Base-by-base conservation (phyloP, 805 yeast genomes). In the Candida sakaeoensis region DNA sequence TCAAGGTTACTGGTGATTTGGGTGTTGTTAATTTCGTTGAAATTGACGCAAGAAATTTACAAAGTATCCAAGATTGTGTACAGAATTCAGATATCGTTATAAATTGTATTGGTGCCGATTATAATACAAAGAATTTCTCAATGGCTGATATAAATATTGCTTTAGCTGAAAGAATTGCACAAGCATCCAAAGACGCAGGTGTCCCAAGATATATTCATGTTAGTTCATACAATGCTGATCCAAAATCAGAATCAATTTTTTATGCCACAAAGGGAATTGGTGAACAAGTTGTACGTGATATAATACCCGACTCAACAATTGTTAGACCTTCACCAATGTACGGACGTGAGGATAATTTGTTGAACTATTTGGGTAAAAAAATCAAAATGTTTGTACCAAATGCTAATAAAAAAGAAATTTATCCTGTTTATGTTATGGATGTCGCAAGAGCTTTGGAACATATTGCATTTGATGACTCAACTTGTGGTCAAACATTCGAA, bases 1-100 rank as follows among this genome's bases (percentile, higher is more conserved):
- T 87, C 51, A 87, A 85, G 65, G 85, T 84, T 40, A 73, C 81
- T 35, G 95, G 95, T 33, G 95, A 87, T 61, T 75, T 86, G 49
- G 95, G 95, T 23, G 95, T 87, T 32, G 88, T 87, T 22, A 84
- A 83, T 64, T 82, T 80, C 60, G 78, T 85, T 47, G 95, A 87
- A 62, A 78, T 85, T 53, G 95, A 87, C 60, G 68, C 87, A 47
- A 74, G 95, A 61, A 87, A 87, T 67, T 50, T 84, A 52, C 67
- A 80, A 54, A 78, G 88, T 10, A 80, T 87, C 47, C 85, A 84
- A 58, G 85, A 84, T 49, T 68, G 86, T 8, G 87, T 87, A 31
- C 80, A 82, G 49, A 80, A 83, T 62, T 80, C 91, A 3, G 95
- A 87, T 57, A 83, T 87, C 41, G 95, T 87, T 7, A 81, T 71